These are phyloP conservation scores for Dipodascopsis uninucleata DNA, from an alignment of 805 yeast species.

Conservation along the genomic window DNA sequence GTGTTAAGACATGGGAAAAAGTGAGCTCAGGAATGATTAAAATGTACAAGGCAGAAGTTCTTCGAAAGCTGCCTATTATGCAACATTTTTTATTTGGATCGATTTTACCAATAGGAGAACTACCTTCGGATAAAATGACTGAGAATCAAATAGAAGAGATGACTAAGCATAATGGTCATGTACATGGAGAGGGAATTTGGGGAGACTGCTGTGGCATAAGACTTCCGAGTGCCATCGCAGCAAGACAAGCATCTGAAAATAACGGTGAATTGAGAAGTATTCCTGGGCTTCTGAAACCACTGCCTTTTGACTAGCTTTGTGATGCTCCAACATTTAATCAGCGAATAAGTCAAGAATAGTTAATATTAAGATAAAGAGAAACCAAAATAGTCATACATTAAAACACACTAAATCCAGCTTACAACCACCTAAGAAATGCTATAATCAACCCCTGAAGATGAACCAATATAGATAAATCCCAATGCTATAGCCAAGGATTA, in stretches of 20 bases:
- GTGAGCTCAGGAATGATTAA: constrained; percentile 91
- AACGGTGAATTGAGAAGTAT: constrained; percentile 12
- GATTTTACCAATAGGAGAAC: constrained; percentile 29
- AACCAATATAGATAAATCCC: too few species aligned
- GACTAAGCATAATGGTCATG: constrained; percentile 36
- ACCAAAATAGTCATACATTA: too few species aligned
- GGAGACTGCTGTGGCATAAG: constrained; percentile 98
- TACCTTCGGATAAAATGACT: constrained; percentile 20
- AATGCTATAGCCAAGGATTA: too few species aligned
- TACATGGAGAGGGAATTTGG: constrained; percentile 59
- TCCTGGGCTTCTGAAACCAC: constrained; percentile 8
- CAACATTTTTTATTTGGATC: constrained; percentile 89
- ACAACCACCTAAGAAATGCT: too few species aligned
- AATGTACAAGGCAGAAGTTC: constrained; percentile 92
- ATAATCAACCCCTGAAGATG: too few species aligned
- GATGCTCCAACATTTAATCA: too few species aligned
- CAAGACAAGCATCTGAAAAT: constrained; percentile 44
- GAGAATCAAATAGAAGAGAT: constrained; percentile 3
- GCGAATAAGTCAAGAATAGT: too few species aligned
- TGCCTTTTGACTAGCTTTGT: constrained; percentile 29
- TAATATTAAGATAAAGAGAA: too few species aligned
- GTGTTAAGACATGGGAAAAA: constrained; percentile 84
- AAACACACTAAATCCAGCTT: too few species aligned
- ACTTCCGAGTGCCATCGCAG: constrained; percentile 94
- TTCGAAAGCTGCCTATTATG: constrained; percentile 83